Base-by-base conservation (phyloP, 805 yeast species). In the Myxozyma melibiosi region DNA sequence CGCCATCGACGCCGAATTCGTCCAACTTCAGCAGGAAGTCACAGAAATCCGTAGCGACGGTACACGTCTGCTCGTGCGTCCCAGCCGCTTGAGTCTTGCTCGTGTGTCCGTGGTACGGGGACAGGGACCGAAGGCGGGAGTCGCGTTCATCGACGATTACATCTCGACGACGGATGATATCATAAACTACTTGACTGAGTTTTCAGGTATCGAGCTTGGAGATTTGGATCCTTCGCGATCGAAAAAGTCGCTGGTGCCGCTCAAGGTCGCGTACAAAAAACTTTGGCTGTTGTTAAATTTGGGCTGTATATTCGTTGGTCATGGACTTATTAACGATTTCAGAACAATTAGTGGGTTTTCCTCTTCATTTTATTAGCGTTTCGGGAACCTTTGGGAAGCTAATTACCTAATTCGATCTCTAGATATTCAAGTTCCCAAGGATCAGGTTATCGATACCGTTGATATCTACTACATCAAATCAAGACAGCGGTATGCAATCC, bases 1-100 rank as follows among this genome's bases (percentile, higher is more conserved):
- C 18, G 99, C 98, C 0, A 86, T 94, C 55, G 99, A 94, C 76
- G 97, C 99, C 0, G 99, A 94, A 71, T 94, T 95, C 77, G 98
- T 94, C 2, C 80, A 84, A 30, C 70, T 91, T 31, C 82, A 84
- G 47, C 87, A 87, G 3, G 97, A 90, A 64, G 83, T 85, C 60
- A 80, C 83, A 42, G 97, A 91, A 67, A 80, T 92, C 46, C 81
- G 83, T 51, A 82, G 85, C 52, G 82, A 83, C 60, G 97, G 98
- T 0, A 67, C 78, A 4, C 84, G 84, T 61, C 79, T 81, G 4
- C 71, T 92, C 34, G 78, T 90, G 4, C 80, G 84, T 57, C 97
- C 99, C 0, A 84, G 84, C 47, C 80, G 81, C 51, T 78, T 85
- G 42, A 84, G 94, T 2, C 76, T 94, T 18, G 99, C 98, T 0